Percentiles rank a stretch among this genome's conserved stretches.
Conservation (phyloP, 768 basidiomycete species). For the Austroboletus festivus region DNA sequence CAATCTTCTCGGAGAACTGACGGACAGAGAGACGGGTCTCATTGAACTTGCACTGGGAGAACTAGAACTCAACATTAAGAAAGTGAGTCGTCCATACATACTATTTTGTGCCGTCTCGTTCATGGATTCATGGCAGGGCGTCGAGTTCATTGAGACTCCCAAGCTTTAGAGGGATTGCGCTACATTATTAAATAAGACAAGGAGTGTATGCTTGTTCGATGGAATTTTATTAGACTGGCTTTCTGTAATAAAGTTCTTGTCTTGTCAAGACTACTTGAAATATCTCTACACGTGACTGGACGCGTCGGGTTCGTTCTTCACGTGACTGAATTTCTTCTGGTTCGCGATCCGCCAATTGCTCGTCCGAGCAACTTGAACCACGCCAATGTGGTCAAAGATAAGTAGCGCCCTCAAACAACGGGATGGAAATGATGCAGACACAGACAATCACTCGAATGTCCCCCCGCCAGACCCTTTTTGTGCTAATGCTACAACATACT, state of each 20-base stretch:
- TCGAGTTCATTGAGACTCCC: constrained; percentile 23
- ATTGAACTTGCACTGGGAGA: constrained; percentile 81
- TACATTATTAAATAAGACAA: background rate
- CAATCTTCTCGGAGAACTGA: constrained; percentile 71
- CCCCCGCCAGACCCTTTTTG: constrained; percentile 71
- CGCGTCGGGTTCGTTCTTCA: constrained; percentile 30
- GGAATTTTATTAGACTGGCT: background rate
- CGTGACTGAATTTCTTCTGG: constrained; percentile 27
- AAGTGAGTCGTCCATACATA: constrained; percentile 43
- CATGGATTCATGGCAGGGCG: constrained; percentile 13
- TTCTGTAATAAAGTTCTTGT: too few species aligned
- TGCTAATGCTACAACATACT: constrained; percentile 70
- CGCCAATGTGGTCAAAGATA: constrained; percentile 60
- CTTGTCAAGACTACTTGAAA: background rate
- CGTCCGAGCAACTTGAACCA: constrained; percentile 2
- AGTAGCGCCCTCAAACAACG: constrained; percentile 52
- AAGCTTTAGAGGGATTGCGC: constrained; percentile 29
- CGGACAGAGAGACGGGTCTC: constrained; percentile 69
- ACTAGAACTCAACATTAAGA: constrained; percentile 67
- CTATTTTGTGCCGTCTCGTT: too few species aligned
- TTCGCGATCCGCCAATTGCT: too few species aligned
- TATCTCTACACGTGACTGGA: constrained; percentile 20
- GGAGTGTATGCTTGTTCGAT: constrained; percentile 9
- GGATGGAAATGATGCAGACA: constrained; percentile 22
- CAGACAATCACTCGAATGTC: constrained; percentile 19